Percentiles rank a stretch among this genome's conserved stretches.
Evolutionary conservation across 352 stramenopile species (phyloP).

Genomic region (Phytophthora chlamydospora): DNA sequence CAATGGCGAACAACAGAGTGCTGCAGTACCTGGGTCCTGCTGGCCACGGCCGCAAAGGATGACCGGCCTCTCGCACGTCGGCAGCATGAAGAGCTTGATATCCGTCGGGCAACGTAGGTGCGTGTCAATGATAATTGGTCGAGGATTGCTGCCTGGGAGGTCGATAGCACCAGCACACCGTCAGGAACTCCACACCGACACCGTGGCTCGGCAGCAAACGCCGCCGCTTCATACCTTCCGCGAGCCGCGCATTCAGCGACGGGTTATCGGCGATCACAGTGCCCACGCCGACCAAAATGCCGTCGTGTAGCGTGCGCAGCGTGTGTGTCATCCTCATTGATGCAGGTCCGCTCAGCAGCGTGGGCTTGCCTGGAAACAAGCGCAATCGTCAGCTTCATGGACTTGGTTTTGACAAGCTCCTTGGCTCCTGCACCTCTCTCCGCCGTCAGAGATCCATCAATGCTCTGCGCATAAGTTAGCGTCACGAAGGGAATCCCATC

Average conservation of each 20-base stretch:
- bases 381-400: constrained; percentile 2
- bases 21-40: constrained; percentile 30
- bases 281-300: constrained; percentile 88
- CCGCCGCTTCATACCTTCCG: constrained; percentile 43
- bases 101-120: constrained; percentile 60
- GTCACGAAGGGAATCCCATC: constrained; percentile 60
- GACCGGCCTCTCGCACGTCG: constrained; percentile 72
- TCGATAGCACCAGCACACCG: neutral
- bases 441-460: constrained; percentile 84
- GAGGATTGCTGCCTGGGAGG: constrained; percentile 59
- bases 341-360: constrained; percentile 63
- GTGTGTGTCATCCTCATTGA: constrained; percentile 91
- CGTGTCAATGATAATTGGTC: constrained; percentile 81
- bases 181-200: neutral
- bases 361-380: constrained; percentile 54
- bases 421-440: constrained; percentile 48
- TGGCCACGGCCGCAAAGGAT: constrained; percentile 48
- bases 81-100: constrained; percentile 83
- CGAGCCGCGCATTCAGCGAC: constrained; percentile 79
- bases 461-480: constrained; percentile 90
- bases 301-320: constrained; percentile 85
- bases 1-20: neutral
- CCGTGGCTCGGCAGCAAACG: too few species aligned
- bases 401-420: neutral
- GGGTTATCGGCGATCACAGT: constrained; percentile 89